Evolutionary conservation across 768 basidiomycete genomes (phyloP), one percentile per base, ranked within the genome.

Genomic region (Mycena vulgaris): DNA sequence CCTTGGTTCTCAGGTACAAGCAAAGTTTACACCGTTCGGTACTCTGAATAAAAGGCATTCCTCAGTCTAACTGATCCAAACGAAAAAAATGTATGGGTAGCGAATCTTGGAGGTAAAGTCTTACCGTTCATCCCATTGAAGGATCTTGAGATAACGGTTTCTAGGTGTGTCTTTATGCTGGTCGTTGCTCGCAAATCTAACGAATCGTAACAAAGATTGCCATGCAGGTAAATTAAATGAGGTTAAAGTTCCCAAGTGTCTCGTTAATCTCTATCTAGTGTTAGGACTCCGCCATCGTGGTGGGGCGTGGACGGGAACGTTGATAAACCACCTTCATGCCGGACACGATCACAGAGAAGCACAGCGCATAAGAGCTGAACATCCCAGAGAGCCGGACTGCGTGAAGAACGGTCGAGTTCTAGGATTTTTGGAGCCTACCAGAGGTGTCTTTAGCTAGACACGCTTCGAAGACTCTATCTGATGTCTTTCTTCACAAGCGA

Each of bases 401-500:
- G 75, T 88, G 63, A 70, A 81, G 68, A 81, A 86, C 61, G 78
- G 76, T 63, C 83, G 89, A 27, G 81, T 90, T 58, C 81, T 90
- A 37, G 90, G 89, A 52, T 87, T 85, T 67, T 81, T 90, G 27
- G 87, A 88, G 19, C 88, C 89, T 40, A 89, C 88, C 45, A 82
- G 90, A 81, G 87, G 89, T 90, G 68, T 72, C 80, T 79, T 39
- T 48, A 47, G 14, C 68, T 56, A 39, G 2, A 47, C 79, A 33
- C 37, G 47, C 14, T 68, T 53, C 42, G 5, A 40, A 40, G 13
- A 37, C 45, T 52, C 21, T 30, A 23, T 16, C 48, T 69, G 13
- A 63, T n/a, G 30, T 13, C n/a, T 3, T 25, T 42, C 40, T 13
- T 30, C 13, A 49, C 17, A 37, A 87, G 86, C 84, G 47, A 76